Base-by-base conservation (phyloP, 2,329 filamentous ascomycete genomes). In the Botrytis deweyae region DNA sequence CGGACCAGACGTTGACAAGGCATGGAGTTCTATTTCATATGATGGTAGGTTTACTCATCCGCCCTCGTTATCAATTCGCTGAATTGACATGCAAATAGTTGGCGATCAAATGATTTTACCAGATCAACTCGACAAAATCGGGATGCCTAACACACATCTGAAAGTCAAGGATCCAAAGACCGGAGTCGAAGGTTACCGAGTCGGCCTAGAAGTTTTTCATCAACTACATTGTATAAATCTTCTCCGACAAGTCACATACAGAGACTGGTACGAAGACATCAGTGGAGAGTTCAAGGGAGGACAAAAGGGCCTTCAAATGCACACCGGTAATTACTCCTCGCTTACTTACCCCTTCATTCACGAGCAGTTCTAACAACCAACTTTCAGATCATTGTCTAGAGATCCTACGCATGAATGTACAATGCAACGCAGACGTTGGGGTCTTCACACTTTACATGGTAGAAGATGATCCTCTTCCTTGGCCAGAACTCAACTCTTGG, bases 81-180 rank as follows among this genome's bases (percentile, higher is more conserved):
- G 1, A 22, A 49, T 3, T 10, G 3, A 49, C 74, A 36, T 64
- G 4, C 25, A 38, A 38, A 72, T 72, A 88, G 88, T 90, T 40
- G 88, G 88, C 55, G 88, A 90, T 78, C 87, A 88, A 77, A 88
- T 89, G 85, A 87, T 91, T 70, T 86, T 86, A 0, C 82, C 84
- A 36, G 82, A 84, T 9, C 88, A 90, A 77, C 85, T 89, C 42
- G 81, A 84, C 59, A 85, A 84, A 36, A 84, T 91, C 0, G 85
- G 85, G 7, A 86, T 88, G 75, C 86, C 86, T 3, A 80, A 82
- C 55, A 81, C 85, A 5, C 68, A 70, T 22, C 82, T 90, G n/a
- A 86, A 85, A 77, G 86, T 89, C 75, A 87, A 85, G 16, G 83
- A 90, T 76, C 86, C 88, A 8, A 83, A 82, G 63, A 88, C 88